phyloP scores from a whole-genome alignment of 164 flowering plant genomes.

The Chloranthus sessilifolius region DNA sequence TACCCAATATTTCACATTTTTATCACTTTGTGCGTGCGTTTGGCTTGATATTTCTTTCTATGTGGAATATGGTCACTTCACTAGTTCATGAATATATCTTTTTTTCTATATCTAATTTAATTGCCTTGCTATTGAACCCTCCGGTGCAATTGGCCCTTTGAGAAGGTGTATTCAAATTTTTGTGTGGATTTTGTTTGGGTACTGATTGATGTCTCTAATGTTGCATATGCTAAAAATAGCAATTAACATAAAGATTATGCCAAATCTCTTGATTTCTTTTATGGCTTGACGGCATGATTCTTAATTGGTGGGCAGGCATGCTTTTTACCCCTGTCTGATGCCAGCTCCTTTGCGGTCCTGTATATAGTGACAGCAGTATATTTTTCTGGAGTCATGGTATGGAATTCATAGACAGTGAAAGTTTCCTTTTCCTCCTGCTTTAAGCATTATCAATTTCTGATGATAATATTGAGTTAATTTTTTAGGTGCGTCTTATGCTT shows the following conservation, averaged over 20 bases:
- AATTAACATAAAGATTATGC: not conserved
- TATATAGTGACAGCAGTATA: slow-evolving; percentile 94
- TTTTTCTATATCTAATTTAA: too few relatives aligned
- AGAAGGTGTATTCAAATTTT: too few relatives aligned
- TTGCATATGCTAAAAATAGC: too few relatives aligned
- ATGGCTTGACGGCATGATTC: not conserved
- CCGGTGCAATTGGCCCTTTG: too few relatives aligned
- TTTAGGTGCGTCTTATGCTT: slow-evolving; percentile 96
- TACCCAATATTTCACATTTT: too few relatives aligned
- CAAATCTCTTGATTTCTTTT: not conserved
- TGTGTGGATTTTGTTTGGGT: too few relatives aligned
- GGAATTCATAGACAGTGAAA: slow-evolving; percentile 16
- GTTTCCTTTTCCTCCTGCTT: not conserved
- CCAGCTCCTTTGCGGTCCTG: slow-evolving; percentile 93
- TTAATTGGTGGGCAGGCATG: slow-evolving; percentile 53
- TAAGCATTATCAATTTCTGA: not conserved
- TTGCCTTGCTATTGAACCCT: too few relatives aligned
- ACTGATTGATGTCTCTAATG: too few relatives aligned
- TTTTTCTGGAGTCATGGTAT: slow-evolving; percentile 98
- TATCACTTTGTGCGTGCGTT: too few relatives aligned
- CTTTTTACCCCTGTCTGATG: slow-evolving; percentile 91
- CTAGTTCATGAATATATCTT: too few relatives aligned
- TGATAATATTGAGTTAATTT: slow-evolving; percentile 11
- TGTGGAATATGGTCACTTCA: too few relatives aligned
- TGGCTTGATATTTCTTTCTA: too few relatives aligned